These are phyloP conservation scores for Monilinia polystroma DNA, from an alignment of 2,329 filamentous ascomycete genomes.

Conservation along the genomic window DNA sequence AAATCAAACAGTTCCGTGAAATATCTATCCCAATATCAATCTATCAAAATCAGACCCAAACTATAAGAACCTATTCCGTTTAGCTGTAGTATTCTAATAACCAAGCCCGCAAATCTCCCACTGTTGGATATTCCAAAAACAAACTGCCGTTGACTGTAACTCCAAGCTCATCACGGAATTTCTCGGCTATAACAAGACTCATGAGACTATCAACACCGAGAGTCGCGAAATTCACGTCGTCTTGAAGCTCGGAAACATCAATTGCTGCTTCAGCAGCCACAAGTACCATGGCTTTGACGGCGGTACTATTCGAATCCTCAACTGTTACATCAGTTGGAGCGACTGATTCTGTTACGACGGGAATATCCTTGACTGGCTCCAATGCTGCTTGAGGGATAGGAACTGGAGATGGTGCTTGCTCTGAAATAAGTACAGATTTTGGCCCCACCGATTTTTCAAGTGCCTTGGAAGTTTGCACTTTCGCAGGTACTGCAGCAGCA, in stretches of 20 bases:
- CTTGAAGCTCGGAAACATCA: not conserved
- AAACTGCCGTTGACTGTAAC: constrained; percentile 8
- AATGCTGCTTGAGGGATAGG: too few species aligned
- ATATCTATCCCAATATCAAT: too few species aligned
- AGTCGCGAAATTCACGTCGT: not conserved
- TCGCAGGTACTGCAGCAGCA: too few species aligned
- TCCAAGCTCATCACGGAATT: not conserved
- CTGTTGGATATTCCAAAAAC: constrained; percentile 10
- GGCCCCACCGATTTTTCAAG: too few species aligned
- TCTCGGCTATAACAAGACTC: not conserved
- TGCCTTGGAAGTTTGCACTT: too few species aligned
- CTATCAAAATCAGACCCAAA: too few species aligned
- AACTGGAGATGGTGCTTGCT: too few species aligned
- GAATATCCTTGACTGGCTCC: not conserved
- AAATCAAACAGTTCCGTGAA: too few species aligned
- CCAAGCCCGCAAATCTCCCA: not conserved
- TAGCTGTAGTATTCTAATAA: constrained; percentile 5
- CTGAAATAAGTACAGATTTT: too few species aligned
- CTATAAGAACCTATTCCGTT: not conserved
- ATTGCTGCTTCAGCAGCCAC: constrained; percentile 6
- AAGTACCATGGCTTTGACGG: not conserved
- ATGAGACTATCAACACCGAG: constrained; percentile 1
- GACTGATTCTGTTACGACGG: not conserved
- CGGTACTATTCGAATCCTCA: not conserved
- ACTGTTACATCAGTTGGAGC: not conserved